These are phyloP conservation scores for Harringtonia aguacate DNA, from an alignment of 2,329 filamentous ascomycete genomes.

Conservation along the genomic window DNA sequence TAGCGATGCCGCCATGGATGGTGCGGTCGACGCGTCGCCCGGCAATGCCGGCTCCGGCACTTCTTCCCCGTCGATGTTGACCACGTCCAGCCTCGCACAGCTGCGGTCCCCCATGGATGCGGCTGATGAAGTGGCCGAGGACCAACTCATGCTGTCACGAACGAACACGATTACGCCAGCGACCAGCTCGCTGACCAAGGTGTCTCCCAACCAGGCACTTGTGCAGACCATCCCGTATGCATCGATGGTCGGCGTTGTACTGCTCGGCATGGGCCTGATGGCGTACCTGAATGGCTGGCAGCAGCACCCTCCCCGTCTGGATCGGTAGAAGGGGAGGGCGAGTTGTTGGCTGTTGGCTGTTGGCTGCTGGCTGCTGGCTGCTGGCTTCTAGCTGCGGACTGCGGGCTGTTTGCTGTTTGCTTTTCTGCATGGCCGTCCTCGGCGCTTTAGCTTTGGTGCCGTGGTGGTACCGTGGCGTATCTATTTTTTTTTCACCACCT, in stretches of 20 bases:
- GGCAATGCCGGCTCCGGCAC: too few relatives aligned
- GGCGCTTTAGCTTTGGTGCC: too few relatives aligned
- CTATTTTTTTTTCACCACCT: too few relatives aligned
- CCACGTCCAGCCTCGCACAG: neutral
- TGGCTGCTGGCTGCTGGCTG: too few relatives aligned
- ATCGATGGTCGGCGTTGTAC: slow-evolving; percentile 71
- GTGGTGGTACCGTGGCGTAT: too few relatives aligned
- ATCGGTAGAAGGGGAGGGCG: slow-evolving; percentile 15
- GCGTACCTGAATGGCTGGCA: slow-evolving; percentile 81
- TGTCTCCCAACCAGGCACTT: slow-evolving; percentile 32
- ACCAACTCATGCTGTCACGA: slow-evolving; percentile 32
- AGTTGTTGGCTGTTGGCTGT: neutral
- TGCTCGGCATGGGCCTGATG: slow-evolving; percentile 76
- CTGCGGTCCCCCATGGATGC: neutral
- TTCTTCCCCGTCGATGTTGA: too few relatives aligned
- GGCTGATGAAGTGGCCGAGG: slow-evolving; percentile 15
- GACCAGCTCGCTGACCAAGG: slow-evolving; percentile 20
- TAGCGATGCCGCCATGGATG: neutral
- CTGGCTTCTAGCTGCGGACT: too few relatives aligned
- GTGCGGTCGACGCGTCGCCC: too few relatives aligned
- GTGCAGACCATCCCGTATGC: slow-evolving; percentile 61
- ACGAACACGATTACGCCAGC: slow-evolving; percentile 37
- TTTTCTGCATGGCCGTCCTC: too few relatives aligned
- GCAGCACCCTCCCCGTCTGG: slow-evolving; percentile 24
- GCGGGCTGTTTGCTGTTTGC: too few relatives aligned